phyloP scores from a whole-genome alignment of 176 grass and related monocot genomes.

The Raddia distichophylla region DNA sequence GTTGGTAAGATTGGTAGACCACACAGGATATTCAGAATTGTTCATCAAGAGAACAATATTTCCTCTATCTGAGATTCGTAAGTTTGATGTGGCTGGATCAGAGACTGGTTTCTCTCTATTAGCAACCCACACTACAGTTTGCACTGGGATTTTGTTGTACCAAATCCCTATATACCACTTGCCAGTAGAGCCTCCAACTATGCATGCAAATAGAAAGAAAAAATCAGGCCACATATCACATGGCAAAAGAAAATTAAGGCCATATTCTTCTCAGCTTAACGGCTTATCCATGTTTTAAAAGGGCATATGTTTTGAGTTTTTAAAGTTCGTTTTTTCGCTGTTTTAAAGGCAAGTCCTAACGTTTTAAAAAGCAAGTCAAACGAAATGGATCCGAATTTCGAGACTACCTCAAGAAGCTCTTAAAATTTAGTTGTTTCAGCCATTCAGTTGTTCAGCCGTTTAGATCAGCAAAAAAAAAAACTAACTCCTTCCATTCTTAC shows the following conservation, averaged over 20 bases:
- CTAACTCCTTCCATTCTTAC: background rate
- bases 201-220: background rate
- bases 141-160: constrained; percentile 31
- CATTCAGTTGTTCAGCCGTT: too few species aligned
- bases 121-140: constrained; percentile 48
- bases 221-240: background rate
- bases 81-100: constrained; percentile 26
- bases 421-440: too few species aligned
- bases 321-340: too few species aligned
- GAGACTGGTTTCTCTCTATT: constrained; percentile 44
- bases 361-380: too few species aligned
- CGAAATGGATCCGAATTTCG: too few species aligned
- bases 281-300: too few species aligned
- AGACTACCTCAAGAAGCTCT: too few species aligned
- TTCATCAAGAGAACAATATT: constrained; percentile 28
- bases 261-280: too few species aligned
- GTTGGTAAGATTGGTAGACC: constrained; percentile 36
- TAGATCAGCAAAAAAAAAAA: too few species aligned
- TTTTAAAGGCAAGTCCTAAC: too few species aligned
- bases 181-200: constrained; percentile 7
- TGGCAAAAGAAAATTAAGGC: too few species aligned
- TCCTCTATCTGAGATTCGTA: constrained; percentile 39
- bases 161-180: constrained; percentile 20
- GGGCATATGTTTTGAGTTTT: too few species aligned
- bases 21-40: background rate